Base-by-base conservation (phyloP, 169 alveolate species). In the Plasmodium blacklocki region DNA sequence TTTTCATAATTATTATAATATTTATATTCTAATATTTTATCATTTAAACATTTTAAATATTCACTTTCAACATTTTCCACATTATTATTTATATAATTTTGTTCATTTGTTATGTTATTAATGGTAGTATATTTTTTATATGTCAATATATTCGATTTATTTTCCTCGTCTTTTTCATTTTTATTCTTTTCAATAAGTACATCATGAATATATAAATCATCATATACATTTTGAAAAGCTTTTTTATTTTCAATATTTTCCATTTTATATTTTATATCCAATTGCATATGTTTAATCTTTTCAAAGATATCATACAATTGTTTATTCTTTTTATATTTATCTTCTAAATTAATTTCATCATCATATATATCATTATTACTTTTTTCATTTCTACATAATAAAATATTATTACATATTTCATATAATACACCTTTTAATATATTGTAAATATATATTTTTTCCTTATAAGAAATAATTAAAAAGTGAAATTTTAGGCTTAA, bases 161-260 rank as follows among this genome's bases (percentile, higher is more conserved):
- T 56, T 18, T 56, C 64, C 6, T 56, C 11, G 8, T 15, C 64
- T 4, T 49, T 18, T 11, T 1, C 58, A 2, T 29, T 29, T 45
- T 67, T 66, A 39, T 39, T 49, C n/a, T 43, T 18, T 49, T 68
- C 70, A 29, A 54, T 49, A 63, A 45, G 70, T 29, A 83, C 73
- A 63, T 70, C 91, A 21, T 67, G 91, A 62, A 83, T 49, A 50
- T 68, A 83, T 59, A 83, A 62, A 68, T 32, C 63, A 19, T 83
- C 76, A 18, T 83, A 83, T 32, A 83, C 45, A 6, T 67, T 32
- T 68, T 83, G 83, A 43, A 83, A 83, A n/a, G 14, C 63, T 60
- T 68, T 67, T 32, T 39, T 52, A 14, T 58, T 50, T 43, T 83
- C 76, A 29, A 83, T 18, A 56, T 54, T 54, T 54, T 68, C 47